phyloP scores from a whole-genome alignment of 495 filamentous ascomycete genomes.

The Aspergillus ellipticus region DNA sequence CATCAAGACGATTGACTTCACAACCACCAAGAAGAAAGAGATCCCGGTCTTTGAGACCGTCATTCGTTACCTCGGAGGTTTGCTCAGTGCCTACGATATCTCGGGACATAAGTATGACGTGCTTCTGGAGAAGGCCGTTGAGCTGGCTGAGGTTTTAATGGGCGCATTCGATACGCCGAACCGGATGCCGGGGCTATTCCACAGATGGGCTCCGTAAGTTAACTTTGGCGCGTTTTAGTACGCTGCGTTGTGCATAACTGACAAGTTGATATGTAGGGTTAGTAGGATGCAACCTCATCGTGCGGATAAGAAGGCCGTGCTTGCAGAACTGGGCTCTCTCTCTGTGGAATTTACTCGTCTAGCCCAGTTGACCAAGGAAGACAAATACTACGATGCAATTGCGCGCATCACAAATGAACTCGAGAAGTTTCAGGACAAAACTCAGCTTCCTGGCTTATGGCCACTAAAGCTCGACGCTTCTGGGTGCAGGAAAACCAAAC shows the following conservation, averaged over 20 bases:
- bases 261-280: constrained; percentile 29
- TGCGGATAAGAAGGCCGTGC: constrained; percentile 57
- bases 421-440: constrained; percentile 71
- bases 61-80: constrained; percentile 81
- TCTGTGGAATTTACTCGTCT: constrained; percentile 94
- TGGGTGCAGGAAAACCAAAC: constrained; percentile 48
- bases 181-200: constrained; percentile 86
- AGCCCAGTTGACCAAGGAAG: constrained; percentile 81
- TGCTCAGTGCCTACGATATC: constrained; percentile 81
- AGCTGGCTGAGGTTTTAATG: constrained; percentile 86
- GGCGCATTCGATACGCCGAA: constrained; percentile 96
- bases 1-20: constrained; percentile 85
- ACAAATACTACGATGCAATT: constrained; percentile 92
- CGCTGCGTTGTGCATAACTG: not conserved
- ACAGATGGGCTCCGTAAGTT: constrained; percentile 74
- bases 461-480: constrained; percentile 76
- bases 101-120: constrained; percentile 61
- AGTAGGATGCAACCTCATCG: constrained; percentile 62
- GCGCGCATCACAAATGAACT: constrained; percentile 87
- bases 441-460: constrained; percentile 78
- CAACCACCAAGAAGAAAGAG: constrained; percentile 57
- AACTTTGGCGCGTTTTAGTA: not conserved
- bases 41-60: constrained; percentile 85
- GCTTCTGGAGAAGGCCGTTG: constrained; percentile 80
- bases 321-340: constrained; percentile 87